These are phyloP conservation scores for Sugiyamaella chiloensis DNA, from an alignment of 805 yeast genomes.

Conservation along the genomic window DNA sequence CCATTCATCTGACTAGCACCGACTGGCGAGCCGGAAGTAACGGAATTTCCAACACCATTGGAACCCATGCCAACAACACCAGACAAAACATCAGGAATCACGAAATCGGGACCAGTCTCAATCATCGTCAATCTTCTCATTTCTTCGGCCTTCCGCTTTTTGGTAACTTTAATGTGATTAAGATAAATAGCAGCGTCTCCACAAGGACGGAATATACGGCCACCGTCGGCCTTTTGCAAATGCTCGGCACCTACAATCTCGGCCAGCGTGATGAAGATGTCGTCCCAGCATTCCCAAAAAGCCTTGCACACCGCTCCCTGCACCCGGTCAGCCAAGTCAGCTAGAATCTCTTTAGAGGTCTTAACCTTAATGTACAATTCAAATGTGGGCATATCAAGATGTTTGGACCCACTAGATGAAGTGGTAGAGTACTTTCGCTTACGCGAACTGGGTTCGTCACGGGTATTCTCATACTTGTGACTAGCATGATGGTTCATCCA, in stretches of 20 bases:
- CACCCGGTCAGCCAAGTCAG: slow-evolving; percentile 28
- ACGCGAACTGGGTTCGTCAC: slow-evolving; percentile 1
- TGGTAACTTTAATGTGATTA: slow-evolving; percentile 24
- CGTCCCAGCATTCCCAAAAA: slow-evolving; percentile 37
- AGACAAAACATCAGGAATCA: not conserved
- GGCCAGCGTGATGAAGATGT: slow-evolving; percentile 29
- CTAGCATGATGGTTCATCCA: slow-evolving; percentile 26
- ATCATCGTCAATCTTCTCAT: slow-evolving; percentile 20
- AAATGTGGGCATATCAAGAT: slow-evolving; percentile 17
- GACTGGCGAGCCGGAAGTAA: not conserved
- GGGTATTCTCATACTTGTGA: slow-evolving; percentile 15
- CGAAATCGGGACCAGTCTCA: not conserved
- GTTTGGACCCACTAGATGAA: slow-evolving; percentile 2
- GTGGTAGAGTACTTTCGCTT: not conserved
- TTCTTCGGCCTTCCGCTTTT: slow-evolving; percentile 22
- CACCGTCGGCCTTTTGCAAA: slow-evolving; percentile 27
- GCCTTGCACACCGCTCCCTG: slow-evolving; percentile 33
- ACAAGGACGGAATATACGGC: slow-evolving; percentile 31
- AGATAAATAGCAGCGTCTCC: slow-evolving; percentile 34
- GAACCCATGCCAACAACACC: not conserved
- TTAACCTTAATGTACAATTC: slow-evolving; percentile 23
- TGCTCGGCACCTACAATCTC: slow-evolving; percentile 28
- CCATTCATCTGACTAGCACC: not conserved
- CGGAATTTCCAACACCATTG: not conserved
- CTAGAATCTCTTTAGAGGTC: slow-evolving; percentile 24